Evolutionary conservation across 495 filamentous ascomycete genomes (phyloP).

Genomic region (Podospora pseudocomata): DNA sequence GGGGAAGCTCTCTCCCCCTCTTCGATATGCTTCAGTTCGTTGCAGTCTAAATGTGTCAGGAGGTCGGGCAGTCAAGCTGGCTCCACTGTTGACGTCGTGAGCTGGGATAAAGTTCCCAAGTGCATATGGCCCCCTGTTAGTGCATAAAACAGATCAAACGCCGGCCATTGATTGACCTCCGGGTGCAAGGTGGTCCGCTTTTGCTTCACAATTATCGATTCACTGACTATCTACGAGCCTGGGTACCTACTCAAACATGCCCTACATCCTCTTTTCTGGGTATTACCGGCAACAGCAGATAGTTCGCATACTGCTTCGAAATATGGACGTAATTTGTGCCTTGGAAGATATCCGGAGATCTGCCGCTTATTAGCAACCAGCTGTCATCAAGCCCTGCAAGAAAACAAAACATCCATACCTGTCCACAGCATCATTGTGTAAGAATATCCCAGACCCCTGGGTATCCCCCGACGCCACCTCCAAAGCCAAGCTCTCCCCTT

Average conservation of each 20-base stretch:
- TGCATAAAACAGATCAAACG: neutral
- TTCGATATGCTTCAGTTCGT: neutral
- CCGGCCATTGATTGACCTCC: neutral
- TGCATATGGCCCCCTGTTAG: neutral
- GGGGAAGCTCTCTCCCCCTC: neutral
- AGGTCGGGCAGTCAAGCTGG: neutral
- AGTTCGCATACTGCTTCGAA: constrained; percentile 49
- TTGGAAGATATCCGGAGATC: constrained; percentile 9
- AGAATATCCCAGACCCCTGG: constrained; percentile 57
- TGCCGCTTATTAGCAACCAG: constrained; percentile 2
- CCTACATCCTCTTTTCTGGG: constrained; percentile 23
- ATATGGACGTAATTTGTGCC: constrained; percentile 54
- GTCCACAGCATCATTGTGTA: constrained; percentile 46
- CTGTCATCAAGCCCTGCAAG: neutral
- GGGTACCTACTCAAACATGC: too few species aligned
- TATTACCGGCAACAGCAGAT: constrained; percentile 55
- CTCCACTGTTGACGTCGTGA: neutral
- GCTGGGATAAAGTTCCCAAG: neutral
- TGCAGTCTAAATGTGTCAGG: neutral
- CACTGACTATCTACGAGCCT: too few species aligned
- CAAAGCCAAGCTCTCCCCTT: constrained; percentile 52
- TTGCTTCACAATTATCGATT: neutral
- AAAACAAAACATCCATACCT: constrained; percentile 21
- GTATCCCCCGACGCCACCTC: constrained; percentile 60
- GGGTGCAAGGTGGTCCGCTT: neutral